phyloP scores from a whole-genome alignment of 495 filamentous ascomycete genomes.

The Xanthoparmelia taractica region DNA sequence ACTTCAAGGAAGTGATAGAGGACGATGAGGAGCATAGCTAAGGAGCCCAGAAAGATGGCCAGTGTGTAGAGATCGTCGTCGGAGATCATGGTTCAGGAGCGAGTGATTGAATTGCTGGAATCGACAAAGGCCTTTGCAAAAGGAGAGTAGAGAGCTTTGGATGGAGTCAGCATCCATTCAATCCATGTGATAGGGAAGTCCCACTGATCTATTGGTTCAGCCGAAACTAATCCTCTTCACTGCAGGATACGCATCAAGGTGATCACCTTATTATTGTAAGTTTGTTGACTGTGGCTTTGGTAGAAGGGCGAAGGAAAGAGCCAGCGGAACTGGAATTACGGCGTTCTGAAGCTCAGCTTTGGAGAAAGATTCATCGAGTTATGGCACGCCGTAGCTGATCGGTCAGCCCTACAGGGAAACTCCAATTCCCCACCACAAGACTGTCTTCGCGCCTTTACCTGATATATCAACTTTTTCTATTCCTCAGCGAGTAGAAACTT shows the following conservation, averaged over 20 bases:
- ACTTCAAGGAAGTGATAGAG: constrained; percentile 96
- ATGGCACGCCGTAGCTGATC: not conserved
- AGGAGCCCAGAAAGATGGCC: constrained; percentile 86
- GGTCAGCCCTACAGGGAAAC: not conserved
- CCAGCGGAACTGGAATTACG: not conserved
- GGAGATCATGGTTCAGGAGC: constrained; percentile 57
- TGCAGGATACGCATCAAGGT: not conserved
- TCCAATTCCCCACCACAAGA: not conserved
- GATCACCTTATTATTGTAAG: not conserved
- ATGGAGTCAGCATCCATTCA: not conserved
- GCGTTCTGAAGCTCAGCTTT: not conserved
- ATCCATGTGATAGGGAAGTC: not conserved
- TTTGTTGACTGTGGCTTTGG: not conserved
- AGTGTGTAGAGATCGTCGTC: constrained; percentile 70
- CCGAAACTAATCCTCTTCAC: not conserved
- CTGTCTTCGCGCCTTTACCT: not conserved
- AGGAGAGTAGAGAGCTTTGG: not conserved
- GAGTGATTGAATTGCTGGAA: not conserved
- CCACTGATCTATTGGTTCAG: not conserved
- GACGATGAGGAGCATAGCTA: constrained; percentile 88
- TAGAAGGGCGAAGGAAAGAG: not conserved
- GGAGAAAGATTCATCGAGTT: not conserved
- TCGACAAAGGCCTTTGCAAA: not conserved
- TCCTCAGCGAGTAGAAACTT: not conserved
- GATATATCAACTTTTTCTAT: not conserved